A percentile compares a stretch with the other conserved stretches of the same genome.
phyloP scores from a whole-genome alignment of 192 early-diverging fungal species.

The Backusella tarrabulga region DNA sequence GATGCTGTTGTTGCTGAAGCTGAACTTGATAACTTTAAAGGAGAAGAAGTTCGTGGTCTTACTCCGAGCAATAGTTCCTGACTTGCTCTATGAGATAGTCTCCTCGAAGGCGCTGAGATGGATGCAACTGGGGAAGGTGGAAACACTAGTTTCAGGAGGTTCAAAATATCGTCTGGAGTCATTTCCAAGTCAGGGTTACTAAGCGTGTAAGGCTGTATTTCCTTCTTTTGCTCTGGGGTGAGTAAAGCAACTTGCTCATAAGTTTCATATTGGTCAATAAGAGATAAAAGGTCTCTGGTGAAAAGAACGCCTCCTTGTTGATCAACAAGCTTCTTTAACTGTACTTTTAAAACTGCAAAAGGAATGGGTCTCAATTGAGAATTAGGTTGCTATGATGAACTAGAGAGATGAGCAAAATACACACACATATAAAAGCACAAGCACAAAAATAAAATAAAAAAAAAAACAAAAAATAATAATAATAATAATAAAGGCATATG shows the following conservation, averaged over 20 bases:
- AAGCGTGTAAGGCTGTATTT: constrained; percentile 27
- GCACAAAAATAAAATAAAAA: neutral
- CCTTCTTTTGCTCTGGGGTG: constrained; percentile 29
- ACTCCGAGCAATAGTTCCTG: neutral
- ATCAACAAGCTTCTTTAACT: constrained; percentile 16
- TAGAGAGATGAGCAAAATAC: neutral
- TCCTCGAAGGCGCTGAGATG: constrained; percentile 23
- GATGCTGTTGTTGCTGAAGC: neutral
- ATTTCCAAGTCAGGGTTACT: constrained; percentile 44
- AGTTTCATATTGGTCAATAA: constrained; percentile 34
- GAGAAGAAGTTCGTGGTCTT: neutral
- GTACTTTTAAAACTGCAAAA: constrained; percentile 22
- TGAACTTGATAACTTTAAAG: neutral
- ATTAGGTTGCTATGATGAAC: neutral
- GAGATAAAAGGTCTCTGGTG: constrained; percentile 30
- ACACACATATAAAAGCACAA: neutral
- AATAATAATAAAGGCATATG: neutral
- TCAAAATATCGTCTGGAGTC: constrained; percentile 41
- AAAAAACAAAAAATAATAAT: neutral
- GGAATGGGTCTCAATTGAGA: constrained; percentile 15
- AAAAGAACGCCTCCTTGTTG: constrained; percentile 33
- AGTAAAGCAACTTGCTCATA: constrained; percentile 26
- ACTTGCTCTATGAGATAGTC: neutral
- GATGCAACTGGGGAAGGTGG: constrained; percentile 18
- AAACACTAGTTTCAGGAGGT: constrained; percentile 27